Evolutionary conservation across 106 monocot genomes (phyloP), one percentile per base, ranked within the genome.

Genomic region (Dendrobium huoshanense): DNA sequence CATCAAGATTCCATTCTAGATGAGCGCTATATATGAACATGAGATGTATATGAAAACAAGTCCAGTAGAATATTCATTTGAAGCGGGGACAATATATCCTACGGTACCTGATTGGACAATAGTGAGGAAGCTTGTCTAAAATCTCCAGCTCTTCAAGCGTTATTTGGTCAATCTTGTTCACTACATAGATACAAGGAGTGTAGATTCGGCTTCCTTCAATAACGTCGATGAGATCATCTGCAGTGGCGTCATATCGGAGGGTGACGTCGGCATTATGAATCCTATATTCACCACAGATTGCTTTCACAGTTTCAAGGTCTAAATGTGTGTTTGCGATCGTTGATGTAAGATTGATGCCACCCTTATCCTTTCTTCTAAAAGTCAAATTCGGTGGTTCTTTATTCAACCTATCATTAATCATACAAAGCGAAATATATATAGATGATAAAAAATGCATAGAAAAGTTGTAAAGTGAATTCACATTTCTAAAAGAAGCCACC

Each of bases 161-260:
- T 54, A 99, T 99, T 81, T 99, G 98, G 75, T 99, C 98, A 79
- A 99, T 95, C 86, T 99, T 99, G 85, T 99, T 99, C 41, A 99
- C 85, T 75, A 79, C 95, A 86, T 98, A 98, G 77, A 98, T 95
- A 83, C 98, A 98, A 4, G 98, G 98, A 75, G 85, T 98, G 83
- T 99, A 99, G 72, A 95, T 88, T 77, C 98, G 86, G 67, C 92
- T 99, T 48, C 98, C 98, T 75, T 99, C 98, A 33, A 99, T 99
- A 43, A 92, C 91, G 81, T 99, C 95, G 58, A 99, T 99, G 33
- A 99, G 92, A 82, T 99, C 98, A 79, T 99, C 98, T 13, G 95
- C 95, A 25, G 95, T 95, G n/a, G 98, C 98, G 81, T 99, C 98
- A 74, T 86, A 99, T 72, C 98, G 89, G 47, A 98, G 92, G 85